These are phyloP conservation scores for Solanum lycopersicoides DNA, from an alignment of 257 asterid species.

Conservation along the genomic window DNA sequence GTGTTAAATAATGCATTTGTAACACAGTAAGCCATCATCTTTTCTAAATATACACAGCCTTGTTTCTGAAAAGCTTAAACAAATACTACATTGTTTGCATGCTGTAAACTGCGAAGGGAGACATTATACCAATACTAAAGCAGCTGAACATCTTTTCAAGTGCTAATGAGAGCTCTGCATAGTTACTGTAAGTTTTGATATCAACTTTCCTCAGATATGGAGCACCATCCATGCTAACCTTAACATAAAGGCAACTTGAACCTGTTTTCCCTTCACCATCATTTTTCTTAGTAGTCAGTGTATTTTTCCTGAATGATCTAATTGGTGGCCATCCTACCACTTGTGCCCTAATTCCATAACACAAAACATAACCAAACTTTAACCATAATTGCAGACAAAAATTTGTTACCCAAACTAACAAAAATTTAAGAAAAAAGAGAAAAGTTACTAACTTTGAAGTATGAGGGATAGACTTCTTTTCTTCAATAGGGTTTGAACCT, in stretches of 20 bases:
- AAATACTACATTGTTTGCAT: not conserved
- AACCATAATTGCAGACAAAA: not conserved
- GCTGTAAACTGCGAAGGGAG: not conserved
- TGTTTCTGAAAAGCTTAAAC: not conserved
- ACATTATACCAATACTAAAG: conserved; percentile 56
- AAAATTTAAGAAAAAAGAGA: not conserved
- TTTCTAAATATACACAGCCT: not conserved
- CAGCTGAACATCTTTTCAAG: conserved; percentile 82
- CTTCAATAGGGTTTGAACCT: not conserved
- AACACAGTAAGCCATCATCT: not conserved
- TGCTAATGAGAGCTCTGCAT: conserved; percentile 57
- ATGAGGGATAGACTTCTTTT: conserved; percentile 11
- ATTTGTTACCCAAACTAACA: not conserved
- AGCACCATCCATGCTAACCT: conserved; percentile 93
- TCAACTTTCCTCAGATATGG: conserved; percentile 79
- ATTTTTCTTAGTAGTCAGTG: conserved; percentile 33
- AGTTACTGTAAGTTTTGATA: conserved; percentile 50
- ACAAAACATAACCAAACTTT: not conserved
- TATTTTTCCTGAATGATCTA: conserved; percentile 68
- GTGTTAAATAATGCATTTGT: not conserved
- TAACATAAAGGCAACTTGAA: conserved; percentile 47
- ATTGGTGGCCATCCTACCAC: conserved; percentile 94
- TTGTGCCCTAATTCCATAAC: conserved; percentile 44
- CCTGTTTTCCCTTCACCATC: conserved; percentile 29
- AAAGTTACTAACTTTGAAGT: conserved; percentile 21